Conservation (phyloP, 2,329 filamentous ascomycete genomes). For the Xylaria multiplex region DNA sequence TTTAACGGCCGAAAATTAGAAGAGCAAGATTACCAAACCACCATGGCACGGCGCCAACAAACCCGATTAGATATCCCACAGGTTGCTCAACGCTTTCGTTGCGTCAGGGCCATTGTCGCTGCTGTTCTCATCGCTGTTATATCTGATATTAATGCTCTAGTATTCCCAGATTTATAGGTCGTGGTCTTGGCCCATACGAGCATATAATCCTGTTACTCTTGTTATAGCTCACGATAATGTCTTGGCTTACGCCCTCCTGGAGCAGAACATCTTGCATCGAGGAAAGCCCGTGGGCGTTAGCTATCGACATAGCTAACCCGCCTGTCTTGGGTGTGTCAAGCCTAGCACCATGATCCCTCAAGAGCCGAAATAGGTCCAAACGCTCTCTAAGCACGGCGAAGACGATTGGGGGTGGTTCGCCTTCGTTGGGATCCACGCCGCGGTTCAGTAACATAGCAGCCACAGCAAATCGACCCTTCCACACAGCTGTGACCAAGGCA, state of each 20-base stretch:
- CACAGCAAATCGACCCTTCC: not conserved
- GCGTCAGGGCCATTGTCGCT: too few relatives aligned
- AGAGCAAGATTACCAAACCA: too few relatives aligned
- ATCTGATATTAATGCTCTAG: too few relatives aligned
- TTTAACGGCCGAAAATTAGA: too few relatives aligned
- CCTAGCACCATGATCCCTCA: constrained; percentile 31
- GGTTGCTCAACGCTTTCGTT: too few relatives aligned
- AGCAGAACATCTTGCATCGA: constrained; percentile 35
- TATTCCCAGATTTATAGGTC: too few relatives aligned
- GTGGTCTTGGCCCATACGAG: too few relatives aligned
- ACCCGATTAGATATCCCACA: too few relatives aligned
- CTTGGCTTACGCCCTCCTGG: constrained; percentile 18
- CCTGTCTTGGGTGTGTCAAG: constrained; percentile 35
- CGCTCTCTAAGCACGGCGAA: constrained; percentile 33
- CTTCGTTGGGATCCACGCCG: not conserved
- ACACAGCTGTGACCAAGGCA: not conserved
- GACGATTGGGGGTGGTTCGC: constrained; percentile 6
- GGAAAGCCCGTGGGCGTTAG: constrained; percentile 16
- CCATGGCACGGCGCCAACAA: too few relatives aligned
- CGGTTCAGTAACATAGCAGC: not conserved
- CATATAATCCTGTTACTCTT: too few relatives aligned
- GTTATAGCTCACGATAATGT: too few relatives aligned
- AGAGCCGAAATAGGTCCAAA: constrained; percentile 32
- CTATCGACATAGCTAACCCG: constrained; percentile 32
- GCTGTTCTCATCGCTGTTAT: too few relatives aligned